These are phyloP conservation scores for Rhodotorula kratochvilovae DNA, from an alignment of 768 basidiomycete genomes.

Conservation along the genomic window DNA sequence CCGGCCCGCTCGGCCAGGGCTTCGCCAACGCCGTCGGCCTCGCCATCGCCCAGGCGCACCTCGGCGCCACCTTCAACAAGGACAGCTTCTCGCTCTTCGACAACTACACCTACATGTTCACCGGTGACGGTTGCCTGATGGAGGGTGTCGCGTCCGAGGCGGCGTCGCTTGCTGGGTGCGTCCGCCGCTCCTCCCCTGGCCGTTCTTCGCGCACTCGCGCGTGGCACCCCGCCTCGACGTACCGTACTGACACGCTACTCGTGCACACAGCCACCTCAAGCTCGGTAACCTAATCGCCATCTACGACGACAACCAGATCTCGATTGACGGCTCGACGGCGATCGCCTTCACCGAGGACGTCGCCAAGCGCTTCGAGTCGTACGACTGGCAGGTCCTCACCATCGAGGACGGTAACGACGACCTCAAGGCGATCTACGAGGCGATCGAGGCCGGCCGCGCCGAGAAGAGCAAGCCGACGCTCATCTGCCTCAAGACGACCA, in stretches of 20 bases:
- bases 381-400: slow-evolving; percentile 88
- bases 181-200: neutral
- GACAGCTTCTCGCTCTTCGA: slow-evolving; percentile 59
- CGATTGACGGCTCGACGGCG: slow-evolving; percentile 89
- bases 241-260: neutral
- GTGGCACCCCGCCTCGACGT: rapidly evolving
- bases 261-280: slow-evolving; percentile 63
- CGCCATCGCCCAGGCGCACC: slow-evolving; percentile 86
- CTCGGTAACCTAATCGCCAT: slow-evolving; percentile 87
- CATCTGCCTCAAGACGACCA: slow-evolving; percentile 59
- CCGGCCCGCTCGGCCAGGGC: slow-evolving; percentile 85
- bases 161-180: slow-evolving; percentile 73
- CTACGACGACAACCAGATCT: slow-evolving; percentile 97
- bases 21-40: slow-evolving; percentile 89
- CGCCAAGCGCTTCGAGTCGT: slow-evolving; percentile 75
- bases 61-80: slow-evolving; percentile 85
- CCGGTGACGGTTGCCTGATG: slow-evolving; percentile 94
- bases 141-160: slow-evolving; percentile 94
- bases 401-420: slow-evolving; percentile 55
- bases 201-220: neutral
- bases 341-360: slow-evolving; percentile 93
- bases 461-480: slow-evolving; percentile 80
- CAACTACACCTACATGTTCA: slow-evolving; percentile 65
- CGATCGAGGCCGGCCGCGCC: slow-evolving; percentile 70
- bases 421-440: slow-evolving; percentile 67